phyloP scores from a whole-genome alignment of 768 basidiomycete species.

The Suillus sp. region DNA sequence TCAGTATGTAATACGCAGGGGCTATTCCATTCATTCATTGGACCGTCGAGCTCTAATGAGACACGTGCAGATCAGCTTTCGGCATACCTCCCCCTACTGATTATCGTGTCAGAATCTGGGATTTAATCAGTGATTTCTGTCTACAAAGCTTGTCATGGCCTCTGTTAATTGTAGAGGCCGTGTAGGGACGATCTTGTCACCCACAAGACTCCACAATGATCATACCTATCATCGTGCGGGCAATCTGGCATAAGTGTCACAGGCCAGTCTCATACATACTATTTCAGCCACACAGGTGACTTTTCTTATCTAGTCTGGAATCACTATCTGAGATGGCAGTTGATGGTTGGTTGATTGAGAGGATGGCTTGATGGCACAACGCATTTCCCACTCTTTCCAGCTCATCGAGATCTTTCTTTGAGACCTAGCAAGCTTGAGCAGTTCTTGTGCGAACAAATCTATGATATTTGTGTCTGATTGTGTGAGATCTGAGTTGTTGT shows the following conservation, averaged over 20 bases:
- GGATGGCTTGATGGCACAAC: not conserved
- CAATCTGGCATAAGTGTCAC: not conserved
- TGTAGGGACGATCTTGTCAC: not conserved
- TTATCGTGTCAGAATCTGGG: not conserved
- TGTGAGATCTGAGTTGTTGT: conserved; percentile 18
- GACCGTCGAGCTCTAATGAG: not conserved
- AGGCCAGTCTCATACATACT: not conserved
- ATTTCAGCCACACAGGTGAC: not conserved
- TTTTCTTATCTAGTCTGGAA: not conserved
- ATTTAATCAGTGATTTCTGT: not conserved
- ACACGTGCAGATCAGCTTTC: not conserved
- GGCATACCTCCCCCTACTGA: not conserved
- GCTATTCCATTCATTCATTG: not conserved
- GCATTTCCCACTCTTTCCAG: conserved; percentile 8
- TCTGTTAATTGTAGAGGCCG: not conserved
- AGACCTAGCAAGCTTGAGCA: conserved; percentile 1
- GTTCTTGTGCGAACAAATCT: conserved; percentile 13
- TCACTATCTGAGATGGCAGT: conserved; percentile 2
- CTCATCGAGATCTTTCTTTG: not conserved
- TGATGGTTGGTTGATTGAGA: conserved; percentile 4
- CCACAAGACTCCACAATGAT: not conserved
- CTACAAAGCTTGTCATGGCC: not conserved
- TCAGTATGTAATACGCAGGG: conserved; percentile 9
- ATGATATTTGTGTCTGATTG: conserved; percentile 23
- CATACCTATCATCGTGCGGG: not conserved